phyloP scores from a whole-genome alignment of 2,329 filamentous ascomycete genomes.

The Fusarium falciforme region DNA sequence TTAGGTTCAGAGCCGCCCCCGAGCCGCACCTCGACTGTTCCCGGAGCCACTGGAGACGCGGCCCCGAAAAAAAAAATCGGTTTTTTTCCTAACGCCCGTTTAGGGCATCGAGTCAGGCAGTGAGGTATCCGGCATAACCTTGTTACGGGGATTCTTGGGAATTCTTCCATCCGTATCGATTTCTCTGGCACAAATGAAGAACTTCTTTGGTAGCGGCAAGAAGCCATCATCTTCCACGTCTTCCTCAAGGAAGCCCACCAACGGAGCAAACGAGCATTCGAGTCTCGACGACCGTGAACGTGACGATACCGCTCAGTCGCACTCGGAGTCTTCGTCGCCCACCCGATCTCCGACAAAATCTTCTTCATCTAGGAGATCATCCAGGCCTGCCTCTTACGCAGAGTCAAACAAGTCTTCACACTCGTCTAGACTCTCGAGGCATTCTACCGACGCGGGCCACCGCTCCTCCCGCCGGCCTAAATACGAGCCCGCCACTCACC shows the following conservation, averaged over 20 bases:
- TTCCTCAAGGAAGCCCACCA: slow-evolving; percentile 54
- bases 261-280: slow-evolving; percentile 43
- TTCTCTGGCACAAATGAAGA: slow-evolving; percentile 59
- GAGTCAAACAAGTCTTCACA: slow-evolving; percentile 51
- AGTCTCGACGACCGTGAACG: slow-evolving; percentile 52
- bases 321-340: slow-evolving; percentile 52
- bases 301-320: slow-evolving; percentile 51
- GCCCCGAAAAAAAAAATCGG: slow-evolving; percentile 44
- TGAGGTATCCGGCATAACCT: slow-evolving; percentile 55
- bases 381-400: slow-evolving; percentile 47
- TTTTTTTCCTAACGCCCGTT: slow-evolving; percentile 48
- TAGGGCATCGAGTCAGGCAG: slow-evolving; percentile 47
- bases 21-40: slow-evolving; percentile 20
- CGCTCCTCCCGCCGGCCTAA: slow-evolving; percentile 62
- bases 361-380: slow-evolving; percentile 48
- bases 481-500: slow-evolving; percentile 79
- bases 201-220: slow-evolving; percentile 59
- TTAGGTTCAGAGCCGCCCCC: slow-evolving; percentile 33
- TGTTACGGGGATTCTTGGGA: slow-evolving; percentile 51
- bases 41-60: slow-evolving; percentile 38
- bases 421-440: slow-evolving; percentile 59
- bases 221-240: slow-evolving; percentile 48
- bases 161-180: slow-evolving; percentile 38
- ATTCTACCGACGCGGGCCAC: slow-evolving; percentile 59
- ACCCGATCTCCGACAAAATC: slow-evolving; percentile 53